Base-by-base conservation (phyloP, 257 asterid species). In the Primulina huaijiensis region DNA sequence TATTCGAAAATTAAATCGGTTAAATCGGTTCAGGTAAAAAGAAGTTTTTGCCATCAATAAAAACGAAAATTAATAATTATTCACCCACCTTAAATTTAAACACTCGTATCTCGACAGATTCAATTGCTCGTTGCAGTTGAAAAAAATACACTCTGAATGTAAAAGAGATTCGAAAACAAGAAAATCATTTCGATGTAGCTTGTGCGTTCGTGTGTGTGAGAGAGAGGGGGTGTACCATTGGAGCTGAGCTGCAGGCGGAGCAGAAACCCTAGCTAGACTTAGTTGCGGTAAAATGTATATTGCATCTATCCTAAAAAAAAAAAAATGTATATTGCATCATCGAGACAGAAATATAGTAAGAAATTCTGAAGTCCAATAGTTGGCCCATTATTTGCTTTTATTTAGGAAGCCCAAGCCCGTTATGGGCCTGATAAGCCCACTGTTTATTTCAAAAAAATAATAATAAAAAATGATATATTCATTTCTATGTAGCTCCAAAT, bases 221-320 rank as follows among this genome's bases (percentile, higher is more conserved):
- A 43, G 64, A 40, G 43, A 19, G 20, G 31, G 9, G 37, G 17
- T 6, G 46, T 76, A 76, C 84, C 84, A 80, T 80, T 25, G 70
- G 70, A 70, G 16, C 71, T 29, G 27, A 43, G 55, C 55, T 14
- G 38, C 68, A 16, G 35, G 61, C 14, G 53, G 20, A 4, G n/a
- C 6, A 14, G 55, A 72, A 76, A 80, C 79, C 84, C 84, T 76
- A 27, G 30, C 3, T 27, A 27, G 30, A 27, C 2, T 3, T 27
- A 76, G 60, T 16, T 16, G 56, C 1, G 21, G 8, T 19, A 5
- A 50, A 50, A 43, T 43, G 55, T 3, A 43, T 3, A 4, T 1
- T 43, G 19, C 2, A 4, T 2, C 5, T n/a, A n/a, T n/a, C n/a
- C n/a, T n/a, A n/a, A n/a, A n/a, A n/a, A n/a, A n/a, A n/a, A n/a